Evolutionary conservation across 2,329 filamentous ascomycete genomes (phyloP), one percentile per base, ranked within the genome.

Genomic region (Oidium heveae): DNA sequence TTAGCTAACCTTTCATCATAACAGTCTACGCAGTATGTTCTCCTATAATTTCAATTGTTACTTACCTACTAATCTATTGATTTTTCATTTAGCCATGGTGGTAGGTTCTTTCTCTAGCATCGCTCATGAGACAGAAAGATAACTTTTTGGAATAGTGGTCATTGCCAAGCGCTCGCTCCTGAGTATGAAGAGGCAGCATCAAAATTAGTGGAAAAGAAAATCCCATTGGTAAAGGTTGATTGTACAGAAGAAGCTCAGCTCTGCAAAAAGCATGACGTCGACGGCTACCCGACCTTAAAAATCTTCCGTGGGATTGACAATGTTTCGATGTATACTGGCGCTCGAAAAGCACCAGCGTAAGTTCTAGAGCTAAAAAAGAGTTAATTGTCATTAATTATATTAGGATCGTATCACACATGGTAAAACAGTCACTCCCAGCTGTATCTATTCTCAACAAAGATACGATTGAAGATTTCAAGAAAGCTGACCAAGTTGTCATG

Each of bases 261-360:
- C 61, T 98, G 91, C 79, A 78, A 87, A 70, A 74, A 78, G 63
- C 85, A 84, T 65, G 88, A 86, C 59, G 88, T 98, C 46, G 87
- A 96, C 75, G 91, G 91, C 61, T 98, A 98, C 76, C 91, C 91
- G 59, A 98, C 91, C 61, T 79, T 98, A 67, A 98, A 96, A 81
- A 79, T 98, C 71, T 98, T 98, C 87, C 86, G 89, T 64, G 89
- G 91, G 63, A 70, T 72, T 46, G 86, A 95, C 12, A 86, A 83
- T 67, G 71, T 86, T 67, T 74, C 77, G 60, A 82, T 88, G 59
- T 98, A 98, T 73, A 74, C 75, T 63, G 91, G 91, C 66, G 82
- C 86, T 70, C 80, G 91, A 69, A 94, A 96, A 75, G 82, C 88
- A 60, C 80, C 78, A 69, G 75, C 74, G 77, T 80, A 70, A 70